These are phyloP conservation scores for Seiridium cupressi DNA, from an alignment of 2,329 filamentous ascomycete species.

Conservation along the genomic window DNA sequence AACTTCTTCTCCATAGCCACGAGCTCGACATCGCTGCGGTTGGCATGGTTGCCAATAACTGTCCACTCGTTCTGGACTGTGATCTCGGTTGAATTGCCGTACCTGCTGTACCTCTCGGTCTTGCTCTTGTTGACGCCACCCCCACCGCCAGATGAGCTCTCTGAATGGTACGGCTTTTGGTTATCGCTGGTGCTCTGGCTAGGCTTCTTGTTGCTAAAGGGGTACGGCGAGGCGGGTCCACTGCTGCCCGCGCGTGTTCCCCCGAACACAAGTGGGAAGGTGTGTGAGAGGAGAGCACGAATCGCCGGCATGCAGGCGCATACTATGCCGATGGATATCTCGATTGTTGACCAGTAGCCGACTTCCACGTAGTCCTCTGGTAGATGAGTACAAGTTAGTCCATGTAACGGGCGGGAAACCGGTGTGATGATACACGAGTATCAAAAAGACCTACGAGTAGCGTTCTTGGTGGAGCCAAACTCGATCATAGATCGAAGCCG, in stretches of 20 bases:
- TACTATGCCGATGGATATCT: conserved; percentile 17
- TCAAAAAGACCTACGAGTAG: neutral
- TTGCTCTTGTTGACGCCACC: neutral
- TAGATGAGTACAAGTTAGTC: neutral
- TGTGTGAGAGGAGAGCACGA: conserved; percentile 10
- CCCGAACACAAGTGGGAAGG: neutral
- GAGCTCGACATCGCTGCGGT: conserved; percentile 6
- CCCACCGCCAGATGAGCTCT: neutral
- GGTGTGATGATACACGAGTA: neutral
- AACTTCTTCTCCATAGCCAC: neutral
- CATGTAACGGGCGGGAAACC: too few species aligned
- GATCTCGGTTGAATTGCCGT: neutral
- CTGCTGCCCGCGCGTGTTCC: neutral
- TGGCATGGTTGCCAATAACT: neutral
- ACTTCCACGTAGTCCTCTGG: conserved; percentile 11
- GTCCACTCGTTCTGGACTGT: conserved; percentile 2
- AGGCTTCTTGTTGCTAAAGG: neutral
- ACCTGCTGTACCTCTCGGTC: neutral
- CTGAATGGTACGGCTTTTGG: neutral
- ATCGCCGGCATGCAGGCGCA: conserved; percentile 21
- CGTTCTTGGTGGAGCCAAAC: conserved; percentile 6
- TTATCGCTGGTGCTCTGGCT: neutral
- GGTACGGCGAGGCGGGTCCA: neutral
- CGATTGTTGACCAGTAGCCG: conserved; percentile 19
- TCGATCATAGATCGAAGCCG: conserved; percentile 15